Conservation (phyloP, 192 early-diverging fungal species). For the Gryganskiella cystojenkinii region DNA sequence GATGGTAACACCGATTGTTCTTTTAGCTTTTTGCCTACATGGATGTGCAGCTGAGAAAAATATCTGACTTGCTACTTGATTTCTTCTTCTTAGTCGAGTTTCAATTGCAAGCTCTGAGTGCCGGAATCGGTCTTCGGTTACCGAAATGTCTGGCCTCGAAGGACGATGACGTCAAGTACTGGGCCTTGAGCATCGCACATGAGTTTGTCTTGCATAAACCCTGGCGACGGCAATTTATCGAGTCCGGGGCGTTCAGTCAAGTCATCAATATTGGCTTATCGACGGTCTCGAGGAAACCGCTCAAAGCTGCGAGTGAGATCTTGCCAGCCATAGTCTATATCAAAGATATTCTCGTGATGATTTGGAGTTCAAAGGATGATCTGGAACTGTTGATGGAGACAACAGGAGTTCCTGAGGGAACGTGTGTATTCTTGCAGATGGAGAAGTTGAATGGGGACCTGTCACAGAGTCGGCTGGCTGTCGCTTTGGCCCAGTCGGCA, state of each 20-base stretch:
- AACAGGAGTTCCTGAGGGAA: constrained; percentile 20
- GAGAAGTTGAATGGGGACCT: constrained; percentile 21
- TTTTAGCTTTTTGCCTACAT: neutral
- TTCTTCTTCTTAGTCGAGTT: constrained; percentile 51
- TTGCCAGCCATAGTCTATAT: constrained; percentile 28
- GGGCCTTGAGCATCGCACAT: constrained; percentile 67
- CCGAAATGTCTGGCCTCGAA: constrained; percentile 67
- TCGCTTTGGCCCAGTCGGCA: constrained; percentile 31
- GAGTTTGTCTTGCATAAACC: constrained; percentile 44
- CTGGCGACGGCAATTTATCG: constrained; percentile 44
- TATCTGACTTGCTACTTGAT: too few relatives aligned
- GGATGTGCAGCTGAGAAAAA: too few relatives aligned
- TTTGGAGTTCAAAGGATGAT: constrained; percentile 33
- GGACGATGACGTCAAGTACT: constrained; percentile 82
- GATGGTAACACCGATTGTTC: constrained; percentile 56
- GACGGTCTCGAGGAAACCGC: constrained; percentile 25
- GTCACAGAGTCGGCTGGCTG: constrained; percentile 17
- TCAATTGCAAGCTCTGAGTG: constrained; percentile 70
- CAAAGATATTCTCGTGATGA: constrained; percentile 35
- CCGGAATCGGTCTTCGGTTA: constrained; percentile 68
- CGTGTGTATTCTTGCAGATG: constrained; percentile 38
- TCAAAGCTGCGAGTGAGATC: constrained; percentile 27
- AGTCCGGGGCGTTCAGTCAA: constrained; percentile 35
- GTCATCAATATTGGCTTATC: constrained; percentile 40
- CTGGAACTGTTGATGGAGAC: constrained; percentile 13